phyloP scores from a whole-genome alignment of 495 filamentous ascomycete genomes.

The Cercophora scortea region DNA sequence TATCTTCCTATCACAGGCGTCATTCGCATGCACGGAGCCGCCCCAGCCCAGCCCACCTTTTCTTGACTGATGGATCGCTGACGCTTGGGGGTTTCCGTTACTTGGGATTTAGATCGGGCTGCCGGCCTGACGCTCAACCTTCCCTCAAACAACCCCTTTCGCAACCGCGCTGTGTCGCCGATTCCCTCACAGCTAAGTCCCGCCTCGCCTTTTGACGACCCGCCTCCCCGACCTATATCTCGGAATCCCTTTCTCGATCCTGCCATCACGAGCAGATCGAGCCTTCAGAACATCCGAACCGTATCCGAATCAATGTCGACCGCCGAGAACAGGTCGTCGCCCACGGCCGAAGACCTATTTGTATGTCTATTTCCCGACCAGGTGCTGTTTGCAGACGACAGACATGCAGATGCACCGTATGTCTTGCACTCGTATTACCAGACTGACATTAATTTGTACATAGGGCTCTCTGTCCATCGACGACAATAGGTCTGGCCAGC shows the following conservation, averaged over 20 bases:
- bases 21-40: conserved; percentile 36
- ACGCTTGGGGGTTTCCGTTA: conserved; percentile 20
- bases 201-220: conserved; percentile 45
- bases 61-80: conserved; percentile 20
- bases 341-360: conserved; percentile 78
- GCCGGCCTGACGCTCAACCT: conserved; percentile 54
- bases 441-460: conserved; percentile 6
- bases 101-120: conserved; percentile 32
- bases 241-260: conserved; percentile 90
- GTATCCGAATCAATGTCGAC: conserved; percentile 50
- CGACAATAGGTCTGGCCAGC: conserved; percentile 21
- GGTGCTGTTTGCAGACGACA: neutral
- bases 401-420: neutral
- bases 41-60: conserved; percentile 13
- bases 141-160: conserved; percentile 96
- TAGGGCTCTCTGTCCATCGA: conserved; percentile 47
- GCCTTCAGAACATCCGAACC: conserved; percentile 29
- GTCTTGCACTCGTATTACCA: conserved; percentile 1
- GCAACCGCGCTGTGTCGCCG: conserved; percentile 78
- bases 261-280: conserved; percentile 45
- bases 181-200: conserved; percentile 28
- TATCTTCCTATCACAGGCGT: conserved; percentile 33
- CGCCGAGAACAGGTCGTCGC: conserved; percentile 40
- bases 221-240: conserved; percentile 64
- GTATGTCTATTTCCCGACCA: conserved; percentile 49